Percentiles rank a stretch among this genome's conserved stretches.
Evolutionary conservation across 192 early-diverging fungal species (phyloP).

Genomic region (Rhizophlyctis rosea): DNA sequence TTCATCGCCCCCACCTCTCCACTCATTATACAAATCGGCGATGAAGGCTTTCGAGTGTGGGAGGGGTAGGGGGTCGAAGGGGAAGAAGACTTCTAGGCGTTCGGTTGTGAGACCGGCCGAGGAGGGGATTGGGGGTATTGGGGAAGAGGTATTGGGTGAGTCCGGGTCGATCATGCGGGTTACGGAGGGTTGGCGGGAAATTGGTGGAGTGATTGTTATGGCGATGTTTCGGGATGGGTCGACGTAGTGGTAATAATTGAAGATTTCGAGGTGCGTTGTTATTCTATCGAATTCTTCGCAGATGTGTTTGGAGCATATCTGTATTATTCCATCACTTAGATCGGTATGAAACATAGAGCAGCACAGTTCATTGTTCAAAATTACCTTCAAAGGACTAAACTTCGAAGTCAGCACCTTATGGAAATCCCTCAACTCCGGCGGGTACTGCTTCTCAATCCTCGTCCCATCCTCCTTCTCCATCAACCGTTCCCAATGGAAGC

Average conservation of each 20-base stretch:
- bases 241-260: constrained; percentile 80
- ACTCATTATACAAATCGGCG: constrained; percentile 72
- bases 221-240: constrained; percentile 13
- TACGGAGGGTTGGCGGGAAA: neutral
- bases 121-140: constrained; percentile 5
- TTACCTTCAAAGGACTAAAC: constrained; percentile 78
- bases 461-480: constrained; percentile 30
- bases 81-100: constrained; percentile 80
- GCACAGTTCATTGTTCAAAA: too few species aligned
- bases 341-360: constrained; percentile 2
- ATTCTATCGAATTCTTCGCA: constrained; percentile 85
- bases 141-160: constrained; percentile 5
- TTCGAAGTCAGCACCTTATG: constrained; percentile 71
- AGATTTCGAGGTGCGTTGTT: constrained; percentile 72
- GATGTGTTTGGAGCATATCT: constrained; percentile 72
- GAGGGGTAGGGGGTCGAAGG: constrained; percentile 88
- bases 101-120: constrained; percentile 15
- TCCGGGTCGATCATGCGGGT: neutral
- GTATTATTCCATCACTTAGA: constrained; percentile 4
- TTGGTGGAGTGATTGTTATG: neutral
- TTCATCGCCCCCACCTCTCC: constrained; percentile 68
- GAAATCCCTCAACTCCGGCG: constrained; percentile 54
- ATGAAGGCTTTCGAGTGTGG: constrained; percentile 67
- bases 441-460: constrained; percentile 35
- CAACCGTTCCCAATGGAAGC: constrained; percentile 89